Conservation (phyloP, 352 stramenopile genomes). For the Aphanomyces stellatus region DNA sequence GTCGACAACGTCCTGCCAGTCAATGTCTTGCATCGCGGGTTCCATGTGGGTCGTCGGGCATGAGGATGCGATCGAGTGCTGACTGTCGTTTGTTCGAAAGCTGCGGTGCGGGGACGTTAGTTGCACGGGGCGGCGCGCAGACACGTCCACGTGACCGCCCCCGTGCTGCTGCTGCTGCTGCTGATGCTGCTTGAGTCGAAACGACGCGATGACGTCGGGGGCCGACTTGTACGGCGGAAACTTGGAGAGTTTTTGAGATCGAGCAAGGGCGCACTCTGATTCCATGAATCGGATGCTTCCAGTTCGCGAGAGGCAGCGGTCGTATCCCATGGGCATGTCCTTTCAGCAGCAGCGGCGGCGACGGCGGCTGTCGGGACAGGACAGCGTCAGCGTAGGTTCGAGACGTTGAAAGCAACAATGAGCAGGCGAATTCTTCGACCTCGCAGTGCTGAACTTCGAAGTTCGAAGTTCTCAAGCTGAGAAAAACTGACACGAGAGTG, state of each 20-base stretch:
- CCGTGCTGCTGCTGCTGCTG: too few species aligned
- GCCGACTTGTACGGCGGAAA: slow-evolving; percentile 17
- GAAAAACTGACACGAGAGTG: too few species aligned
- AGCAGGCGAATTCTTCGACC: too few species aligned
- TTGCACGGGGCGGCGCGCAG: background rate
- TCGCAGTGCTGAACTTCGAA: background rate
- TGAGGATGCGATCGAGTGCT: background rate
- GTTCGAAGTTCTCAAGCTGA: background rate
- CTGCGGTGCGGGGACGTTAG: background rate
- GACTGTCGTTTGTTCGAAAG: background rate
- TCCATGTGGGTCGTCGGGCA: background rate
- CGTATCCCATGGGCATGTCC: background rate
- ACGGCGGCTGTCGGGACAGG: background rate
- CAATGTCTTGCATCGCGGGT: background rate
- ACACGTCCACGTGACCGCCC: background rate
- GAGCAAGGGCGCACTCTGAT: background rate
- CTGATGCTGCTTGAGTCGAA: background rate
- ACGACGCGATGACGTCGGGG: slow-evolving; percentile 13
- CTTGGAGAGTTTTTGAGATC: slow-evolving; percentile 4
- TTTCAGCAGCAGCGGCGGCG: too few species aligned
- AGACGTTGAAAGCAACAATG: slow-evolving; percentile 1
- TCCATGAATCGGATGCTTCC: background rate
- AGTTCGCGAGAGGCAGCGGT: background rate
- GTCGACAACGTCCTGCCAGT: slow-evolving; percentile 17
- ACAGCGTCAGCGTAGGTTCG: background rate